Conservation (phyloP, 345 rosid genomes). For the Excoecaria cochinchinensis region DNA sequence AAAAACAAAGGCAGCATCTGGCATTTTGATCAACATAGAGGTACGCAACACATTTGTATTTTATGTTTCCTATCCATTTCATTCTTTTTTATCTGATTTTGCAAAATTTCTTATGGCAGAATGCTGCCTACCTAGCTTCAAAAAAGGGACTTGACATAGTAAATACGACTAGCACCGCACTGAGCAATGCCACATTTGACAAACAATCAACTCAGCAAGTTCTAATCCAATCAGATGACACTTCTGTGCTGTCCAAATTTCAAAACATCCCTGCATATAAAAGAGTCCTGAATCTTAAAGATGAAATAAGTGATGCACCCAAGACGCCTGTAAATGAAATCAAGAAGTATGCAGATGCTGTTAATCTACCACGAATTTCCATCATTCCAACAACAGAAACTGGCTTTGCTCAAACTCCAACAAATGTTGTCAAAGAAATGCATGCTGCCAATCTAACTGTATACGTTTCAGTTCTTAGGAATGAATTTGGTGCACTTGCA, state of each 20-base stretch:
- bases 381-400: constrained; percentile 33
- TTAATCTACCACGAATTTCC: constrained; percentile 43
- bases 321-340: constrained; percentile 48
- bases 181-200: constrained; percentile 64
- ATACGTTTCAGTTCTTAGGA: constrained; percentile 53
- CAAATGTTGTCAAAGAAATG: constrained; percentile 53
- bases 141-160: constrained; percentile 69
- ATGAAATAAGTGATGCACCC: constrained; percentile 56
- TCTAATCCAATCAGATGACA: constrained; percentile 74
- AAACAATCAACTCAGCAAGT: constrained; percentile 68
- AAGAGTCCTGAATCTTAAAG: constrained; percentile 49
- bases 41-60: constrained; percentile 25
- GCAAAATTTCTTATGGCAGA: constrained; percentile 37
- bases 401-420: constrained; percentile 42
- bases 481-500: constrained; percentile 58
- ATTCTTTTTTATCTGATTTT: not conserved
- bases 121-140: constrained; percentile 83
- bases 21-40: constrained; percentile 72
- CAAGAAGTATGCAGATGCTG: constrained; percentile 70
- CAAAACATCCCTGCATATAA: constrained; percentile 42
- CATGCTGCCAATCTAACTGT: constrained; percentile 65
- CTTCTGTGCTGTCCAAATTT: constrained; percentile 60
- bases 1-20: constrained; percentile 65
- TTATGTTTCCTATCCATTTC: not conserved
- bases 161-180: constrained; percentile 44